Base-by-base conservation (phyloP, 768 basidiomycete species). In the Trametes villosa region DNA sequence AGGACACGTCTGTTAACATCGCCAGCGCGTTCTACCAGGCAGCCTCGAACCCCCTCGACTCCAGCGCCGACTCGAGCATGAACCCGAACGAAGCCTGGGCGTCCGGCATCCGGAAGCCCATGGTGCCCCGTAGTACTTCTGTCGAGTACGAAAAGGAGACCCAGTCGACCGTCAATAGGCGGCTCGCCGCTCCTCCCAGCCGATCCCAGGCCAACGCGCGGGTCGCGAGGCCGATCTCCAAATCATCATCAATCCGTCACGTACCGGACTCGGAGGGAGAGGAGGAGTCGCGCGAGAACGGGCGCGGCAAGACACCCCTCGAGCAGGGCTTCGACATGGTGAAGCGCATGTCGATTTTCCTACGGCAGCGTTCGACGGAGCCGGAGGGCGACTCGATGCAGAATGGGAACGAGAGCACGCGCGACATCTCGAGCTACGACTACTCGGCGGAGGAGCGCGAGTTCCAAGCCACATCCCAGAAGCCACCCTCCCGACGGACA, bases 1-100 rank as follows among this genome's bases (percentile, higher is more conserved):
- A 89, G 68, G 91, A 92, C 74, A 94, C 93, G 45, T 88, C 91
- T 20, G 93, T 94, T 51, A 90, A 92, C 74, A 88, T 93, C 68
- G 93, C 92, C 11, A 83, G 84, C 67, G 93, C 92, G 30, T 90
- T 95, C 69, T 77, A 80, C 65, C 86, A 88, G 72, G 93, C 92
- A 20, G 89, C 83, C 22, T 77, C 70, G 50, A 68, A 69, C 4
- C 75, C 71, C 38, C 41, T 59, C 42, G 65, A 66, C 17, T 63
- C 55, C 56, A 57, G 63, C 44, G 60, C 63, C 41, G 55, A 63
- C 38, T 64, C 42, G 29, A 58, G 40, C 31, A 75, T 71, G 66
- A 84, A 82, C 65, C 84, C 85, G 29, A 88, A 89, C 71, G 77
- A 77, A 53, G 74, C 86, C 0, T 91, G 89, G 91, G 85, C 85